Evolutionary conservation across 148 eudicot genomes (phyloP), one percentile per base, ranked within the genome.

Genomic region (Fagopyrum esculentum): DNA sequence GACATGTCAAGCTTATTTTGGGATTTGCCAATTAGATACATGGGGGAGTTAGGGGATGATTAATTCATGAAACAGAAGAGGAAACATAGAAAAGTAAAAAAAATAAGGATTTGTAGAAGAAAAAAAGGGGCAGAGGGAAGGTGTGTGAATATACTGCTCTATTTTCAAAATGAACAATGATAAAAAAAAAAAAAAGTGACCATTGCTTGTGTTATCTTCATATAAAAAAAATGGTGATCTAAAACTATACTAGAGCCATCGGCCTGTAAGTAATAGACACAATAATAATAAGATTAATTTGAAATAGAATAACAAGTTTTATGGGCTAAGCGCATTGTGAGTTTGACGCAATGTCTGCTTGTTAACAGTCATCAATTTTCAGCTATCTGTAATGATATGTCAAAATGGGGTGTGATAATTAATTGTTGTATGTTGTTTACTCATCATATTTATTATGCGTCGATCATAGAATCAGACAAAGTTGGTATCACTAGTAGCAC

Each of bases 381-480:
- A 57, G 30, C 10, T 17, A 19, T 57, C 19, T 9, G 6, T n/a
- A 5, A 17, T 57, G 63, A 57, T 19, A 10, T 57, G 7, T 57
- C 22, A 19, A 17, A n/a, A 57, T 57, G 9, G 9, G 30, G n/a
- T n/a, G 63, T 6, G 4, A 55, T 5, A 16, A 17, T 55, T 55
- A 17, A 17, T 11, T 16, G 8, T 9, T 50, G 54, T 50, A 50
- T 50, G 54, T 50, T 11, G 54, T 50, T 5, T 50, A 50, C 13
- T 9, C 35, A 30, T 30, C 35, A 30, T 30, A 30, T 30, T 1
- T 30, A 30, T 9, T 29, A 61, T 26, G 68, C 5, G 4, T 61
- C 6, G 30, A 57, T 61, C 69, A 26, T 61, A 61, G 69, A 61
- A 61, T 61, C 30, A 61, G 30, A 57, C 22, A 57, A 29, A 61